Conservation (phyloP, 495 filamentous ascomycete genomes). For the Haplographium delicatum region DNA sequence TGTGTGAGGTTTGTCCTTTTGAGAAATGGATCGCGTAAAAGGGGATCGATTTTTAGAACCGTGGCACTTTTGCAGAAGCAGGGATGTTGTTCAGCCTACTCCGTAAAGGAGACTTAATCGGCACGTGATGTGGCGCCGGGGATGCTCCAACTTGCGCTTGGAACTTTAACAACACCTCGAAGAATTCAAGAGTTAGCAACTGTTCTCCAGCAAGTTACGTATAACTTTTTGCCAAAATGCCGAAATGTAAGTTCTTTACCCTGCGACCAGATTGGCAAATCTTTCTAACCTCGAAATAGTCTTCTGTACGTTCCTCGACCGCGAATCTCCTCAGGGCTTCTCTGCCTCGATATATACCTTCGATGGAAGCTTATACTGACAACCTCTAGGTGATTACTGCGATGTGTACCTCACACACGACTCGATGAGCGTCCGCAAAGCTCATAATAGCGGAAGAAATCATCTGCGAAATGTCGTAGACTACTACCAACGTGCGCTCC, state of each 20-base stretch:
- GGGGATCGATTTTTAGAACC: slow-evolving; percentile 16
- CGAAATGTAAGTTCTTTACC: slow-evolving; percentile 64
- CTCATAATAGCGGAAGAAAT: slow-evolving; percentile 94
- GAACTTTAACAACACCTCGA: background rate
- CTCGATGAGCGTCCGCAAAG: slow-evolving; percentile 98
- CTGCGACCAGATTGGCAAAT: background rate
- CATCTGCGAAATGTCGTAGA: slow-evolving; percentile 95
- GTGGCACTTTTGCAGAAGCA: slow-evolving; percentile 15
- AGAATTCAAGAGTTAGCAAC: background rate
- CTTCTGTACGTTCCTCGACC: slow-evolving; percentile 34
- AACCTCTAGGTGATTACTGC: slow-evolving; percentile 83
- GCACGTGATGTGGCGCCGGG: too few relatives aligned
- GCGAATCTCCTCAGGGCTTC: background rate
- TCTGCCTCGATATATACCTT: slow-evolving; percentile 6
- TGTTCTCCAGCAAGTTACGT: background rate
- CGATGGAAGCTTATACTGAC: slow-evolving; percentile 19
- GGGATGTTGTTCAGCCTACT: too few relatives aligned
- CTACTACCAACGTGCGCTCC: slow-evolving; percentile 84
- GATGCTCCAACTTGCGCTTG: background rate
- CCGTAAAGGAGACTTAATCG: too few relatives aligned
- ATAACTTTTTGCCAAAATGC: slow-evolving; percentile 47
- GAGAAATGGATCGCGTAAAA: slow-evolving; percentile 7
- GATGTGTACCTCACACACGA: slow-evolving; percentile 99
- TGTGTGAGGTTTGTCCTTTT: slow-evolving; percentile 4
- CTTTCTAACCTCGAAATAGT: slow-evolving; percentile 17